Evolutionary conservation across 2,329 filamentous ascomycete species (phyloP).

Genomic region (Myriosclerotinia duriaeana): DNA sequence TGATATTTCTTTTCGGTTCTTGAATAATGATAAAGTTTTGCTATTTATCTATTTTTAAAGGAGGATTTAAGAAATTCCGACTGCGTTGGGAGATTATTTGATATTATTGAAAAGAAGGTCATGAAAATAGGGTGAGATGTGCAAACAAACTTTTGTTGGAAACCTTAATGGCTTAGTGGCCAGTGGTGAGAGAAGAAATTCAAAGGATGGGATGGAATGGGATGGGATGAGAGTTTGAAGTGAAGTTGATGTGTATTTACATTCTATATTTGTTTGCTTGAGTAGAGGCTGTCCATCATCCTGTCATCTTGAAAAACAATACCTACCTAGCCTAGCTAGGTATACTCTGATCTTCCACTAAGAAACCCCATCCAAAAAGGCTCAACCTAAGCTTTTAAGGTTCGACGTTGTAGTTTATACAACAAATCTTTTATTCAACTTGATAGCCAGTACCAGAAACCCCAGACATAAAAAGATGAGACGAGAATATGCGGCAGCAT

Average conservation of each 20-base stretch:
- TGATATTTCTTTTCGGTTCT: neutral
- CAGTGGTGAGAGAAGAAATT: neutral
- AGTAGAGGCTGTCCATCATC: neutral
- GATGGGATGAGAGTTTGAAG: neutral
- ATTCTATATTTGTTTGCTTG: neutral
- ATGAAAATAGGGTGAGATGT: neutral
- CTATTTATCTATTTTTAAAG: neutral
- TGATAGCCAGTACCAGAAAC: no score
- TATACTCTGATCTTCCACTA: no score
- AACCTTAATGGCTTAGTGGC: neutral
- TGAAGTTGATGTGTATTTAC: neutral
- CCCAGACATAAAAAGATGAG: no score
- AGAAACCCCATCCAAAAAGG: no score
- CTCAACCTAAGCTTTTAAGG: no score
- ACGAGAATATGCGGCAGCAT: no score
- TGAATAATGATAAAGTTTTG: neutral
- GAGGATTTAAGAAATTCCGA: neutral
- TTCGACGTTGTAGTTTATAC: no score
- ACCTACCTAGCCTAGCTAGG: no score
- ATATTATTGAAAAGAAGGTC: neutral
- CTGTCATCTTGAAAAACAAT: no score
- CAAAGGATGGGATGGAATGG: neutral
- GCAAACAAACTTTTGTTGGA: neutral
- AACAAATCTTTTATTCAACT: no score
- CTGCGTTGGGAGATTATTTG: neutral